phyloP scores from a whole-genome alignment of 106 monocot genomes.

The Hemerocallis citrina region DNA sequence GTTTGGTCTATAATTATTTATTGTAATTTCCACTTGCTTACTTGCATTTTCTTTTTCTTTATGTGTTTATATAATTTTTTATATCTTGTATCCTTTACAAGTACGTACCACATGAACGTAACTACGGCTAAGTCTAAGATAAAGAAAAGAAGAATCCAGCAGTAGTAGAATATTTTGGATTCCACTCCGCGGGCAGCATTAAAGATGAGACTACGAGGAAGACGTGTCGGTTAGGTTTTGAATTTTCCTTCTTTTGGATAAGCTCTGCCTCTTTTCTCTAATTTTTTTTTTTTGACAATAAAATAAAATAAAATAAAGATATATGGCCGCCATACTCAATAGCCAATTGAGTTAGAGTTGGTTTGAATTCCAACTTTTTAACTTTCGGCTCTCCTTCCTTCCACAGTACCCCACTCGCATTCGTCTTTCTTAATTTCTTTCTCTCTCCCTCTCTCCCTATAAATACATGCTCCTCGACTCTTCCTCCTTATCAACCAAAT shows the following conservation, averaged over 20 bases:
- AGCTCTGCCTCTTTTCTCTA: neutral
- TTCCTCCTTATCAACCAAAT: neutral
- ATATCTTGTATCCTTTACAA: too few relatives aligned
- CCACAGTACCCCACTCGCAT: neutral
- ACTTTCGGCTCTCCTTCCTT: neutral
- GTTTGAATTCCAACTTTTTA: neutral
- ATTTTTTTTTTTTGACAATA: neutral
- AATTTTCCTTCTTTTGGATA: constrained; percentile 2
- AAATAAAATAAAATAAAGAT: neutral
- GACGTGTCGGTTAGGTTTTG: neutral
- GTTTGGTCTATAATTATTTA: too few relatives aligned
- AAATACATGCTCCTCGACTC: neutral
- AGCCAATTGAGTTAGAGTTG: too few relatives aligned
- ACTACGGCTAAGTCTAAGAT: too few relatives aligned
- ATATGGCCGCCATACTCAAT: constrained; percentile 2
- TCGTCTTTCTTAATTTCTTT: neutral
- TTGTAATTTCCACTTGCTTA: too few relatives aligned
- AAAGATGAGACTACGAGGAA: neutral
- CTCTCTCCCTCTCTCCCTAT: neutral
- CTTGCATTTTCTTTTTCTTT: too few relatives aligned
- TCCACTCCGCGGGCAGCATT: too few relatives aligned
- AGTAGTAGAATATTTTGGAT: too few relatives aligned
- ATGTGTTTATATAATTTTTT: too few relatives aligned
- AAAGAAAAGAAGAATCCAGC: too few relatives aligned
- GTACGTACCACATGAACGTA: too few relatives aligned